Percentiles rank a stretch among this genome's conserved stretches.
Evolutionary conservation across 1,284 basidiomycete genomes (phyloP).

Genomic region (Pterulicium gracile): DNA sequence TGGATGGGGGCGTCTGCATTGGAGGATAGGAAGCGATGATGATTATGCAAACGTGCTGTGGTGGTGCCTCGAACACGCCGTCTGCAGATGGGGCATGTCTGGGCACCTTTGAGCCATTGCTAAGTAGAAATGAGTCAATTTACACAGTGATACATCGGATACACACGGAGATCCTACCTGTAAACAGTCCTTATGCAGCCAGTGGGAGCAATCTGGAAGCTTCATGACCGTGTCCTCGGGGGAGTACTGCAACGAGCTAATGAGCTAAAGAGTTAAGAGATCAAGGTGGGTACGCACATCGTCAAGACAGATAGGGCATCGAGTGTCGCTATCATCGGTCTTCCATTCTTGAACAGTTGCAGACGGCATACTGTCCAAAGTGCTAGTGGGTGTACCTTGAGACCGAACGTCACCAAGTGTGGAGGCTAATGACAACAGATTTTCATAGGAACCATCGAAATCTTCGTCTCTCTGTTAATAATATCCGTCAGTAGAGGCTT

Average conservation of each 20-base stretch:
- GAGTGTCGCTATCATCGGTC: conserved; percentile 46
- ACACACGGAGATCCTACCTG: conserved; percentile 32
- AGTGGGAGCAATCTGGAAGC: conserved; percentile 59
- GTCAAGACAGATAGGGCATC: conserved; percentile 72
- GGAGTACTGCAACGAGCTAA: conserved; percentile 36
- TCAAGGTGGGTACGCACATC: conserved; percentile 41
- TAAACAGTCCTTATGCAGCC: conserved; percentile 65
- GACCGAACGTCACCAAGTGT: conserved; percentile 56
- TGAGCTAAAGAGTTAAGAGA: conserved; percentile 9
- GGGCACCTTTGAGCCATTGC: conserved; percentile 60
- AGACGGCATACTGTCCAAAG: conserved; percentile 46
- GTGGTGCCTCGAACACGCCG: conserved; percentile 31
- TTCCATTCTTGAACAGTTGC: conserved; percentile 59
- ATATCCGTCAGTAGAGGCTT: neutral
- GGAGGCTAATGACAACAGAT: conserved; percentile 42
- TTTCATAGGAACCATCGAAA: conserved; percentile 63
- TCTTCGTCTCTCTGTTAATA: conserved; percentile 52
- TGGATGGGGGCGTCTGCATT: no score
- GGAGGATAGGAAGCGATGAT: no score
- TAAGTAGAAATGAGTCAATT: conserved; percentile 14
- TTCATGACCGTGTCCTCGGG: conserved; percentile 46
- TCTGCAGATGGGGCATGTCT: conserved; percentile 59
- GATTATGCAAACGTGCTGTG: no score
- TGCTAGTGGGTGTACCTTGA: conserved; percentile 44
- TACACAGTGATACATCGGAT: conserved; percentile 5